phyloP scores from a whole-genome alignment of 2,329 filamentous ascomycete genomes.

The Fusarium pseudograminearum region DNA sequence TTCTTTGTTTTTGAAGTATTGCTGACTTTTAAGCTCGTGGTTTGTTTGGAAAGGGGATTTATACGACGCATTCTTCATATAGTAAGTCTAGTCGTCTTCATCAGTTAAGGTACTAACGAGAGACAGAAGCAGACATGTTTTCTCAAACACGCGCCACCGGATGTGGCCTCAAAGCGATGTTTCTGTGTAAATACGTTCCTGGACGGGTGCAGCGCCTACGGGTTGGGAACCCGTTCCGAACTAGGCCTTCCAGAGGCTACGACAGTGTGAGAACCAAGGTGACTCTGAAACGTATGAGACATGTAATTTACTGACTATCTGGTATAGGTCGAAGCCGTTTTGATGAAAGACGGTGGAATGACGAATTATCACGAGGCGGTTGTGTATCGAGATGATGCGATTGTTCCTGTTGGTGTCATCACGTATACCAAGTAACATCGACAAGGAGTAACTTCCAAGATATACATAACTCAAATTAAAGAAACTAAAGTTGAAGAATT shows the following conservation, averaged over 20 bases:
- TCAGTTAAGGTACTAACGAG: too few species aligned
- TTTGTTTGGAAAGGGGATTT: not conserved
- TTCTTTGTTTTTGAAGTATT: not conserved
- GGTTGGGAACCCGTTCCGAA: not conserved
- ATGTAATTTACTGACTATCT: not conserved
- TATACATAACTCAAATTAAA: rapidly evolving
- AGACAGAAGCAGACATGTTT: constrained; percentile 14
- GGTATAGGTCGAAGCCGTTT: constrained; percentile 3
- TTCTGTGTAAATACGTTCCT: constrained; percentile 1
- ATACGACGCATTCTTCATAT: not conserved
- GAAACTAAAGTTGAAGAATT: too few species aligned
- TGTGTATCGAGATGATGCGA: constrained; percentile 25
- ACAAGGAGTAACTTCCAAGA: rapidly evolving
- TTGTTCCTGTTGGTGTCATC: constrained; percentile 10
- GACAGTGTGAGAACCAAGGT: not conserved
- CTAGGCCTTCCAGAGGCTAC: not conserved
- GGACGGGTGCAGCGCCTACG: not conserved
- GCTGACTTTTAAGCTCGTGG: not conserved
- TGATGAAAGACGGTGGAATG: not conserved
- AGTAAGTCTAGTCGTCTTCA: not conserved
- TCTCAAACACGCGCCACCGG: not conserved
- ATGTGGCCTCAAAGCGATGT: not conserved
- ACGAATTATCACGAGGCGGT: constrained; percentile 9
- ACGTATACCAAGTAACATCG: not conserved
- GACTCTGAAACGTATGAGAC: too few species aligned